Evolutionary conservation across 345 rosid genomes (phyloP), one percentile per base, ranked within the genome.

Genomic region (Luvunga scandens): DNA sequence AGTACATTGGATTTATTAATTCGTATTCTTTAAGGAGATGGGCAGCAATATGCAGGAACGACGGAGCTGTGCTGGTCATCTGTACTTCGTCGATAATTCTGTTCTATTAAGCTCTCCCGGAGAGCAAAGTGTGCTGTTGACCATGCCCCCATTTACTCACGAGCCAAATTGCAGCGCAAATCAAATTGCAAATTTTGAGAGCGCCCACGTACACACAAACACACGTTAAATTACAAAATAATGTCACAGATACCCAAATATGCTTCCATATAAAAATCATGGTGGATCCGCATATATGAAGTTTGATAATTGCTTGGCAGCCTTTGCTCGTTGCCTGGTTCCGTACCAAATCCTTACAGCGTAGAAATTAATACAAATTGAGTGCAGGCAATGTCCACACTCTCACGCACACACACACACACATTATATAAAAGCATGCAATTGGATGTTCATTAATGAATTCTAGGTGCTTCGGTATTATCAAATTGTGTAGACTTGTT

Each of bases 21-120:
- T 59, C 5, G 50, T 3, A 42, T 42, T 42, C 3, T 45, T 45
- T 38, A 38, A 83, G 77, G 72, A 57, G 72, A 74, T 74, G 30
- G 77, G 81, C 71, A 39, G 79, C 83, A 77, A 8, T 64, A 21
- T 48, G 66, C 85, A 56, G 77, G 83, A 80, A 77, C 80, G 61
- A 28, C 56, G 83, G 81, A 25, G 64, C 7, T 53, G 38, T 72
- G 75, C 75, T 60, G 72, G 57, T 68, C 72, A 33, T 30, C 31
- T 31, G 50, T 22, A 21, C 59, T 68, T 25, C 7, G 34, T 48
- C 73, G 71, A 71, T 56, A 22, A 56, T 56, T 56, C 61, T 56
- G 9, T 57, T 64, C 30, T n/a, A 38, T 38, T 19, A 16, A n/a
- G 66, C 22, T 38, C 13, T 73, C 8, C 13, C 21, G 6, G 22